These are phyloP conservation scores for Penicillium lagena DNA, from an alignment of 495 filamentous ascomycete species.

Conservation along the genomic window DNA sequence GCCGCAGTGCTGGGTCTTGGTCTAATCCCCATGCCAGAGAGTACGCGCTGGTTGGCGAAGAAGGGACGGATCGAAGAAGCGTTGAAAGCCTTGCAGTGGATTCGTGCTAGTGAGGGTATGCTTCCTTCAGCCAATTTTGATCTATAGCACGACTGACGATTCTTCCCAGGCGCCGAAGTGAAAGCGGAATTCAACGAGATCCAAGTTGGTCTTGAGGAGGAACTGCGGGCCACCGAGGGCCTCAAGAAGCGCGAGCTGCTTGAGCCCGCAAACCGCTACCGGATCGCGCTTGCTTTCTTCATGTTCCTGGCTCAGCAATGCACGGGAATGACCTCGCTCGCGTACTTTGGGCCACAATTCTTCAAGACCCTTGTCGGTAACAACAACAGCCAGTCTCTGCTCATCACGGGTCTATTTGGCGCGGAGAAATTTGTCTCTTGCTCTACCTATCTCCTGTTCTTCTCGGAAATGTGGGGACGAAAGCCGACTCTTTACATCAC, in stretches of 20 bases:
- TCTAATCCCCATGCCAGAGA: slow-evolving; percentile 40
- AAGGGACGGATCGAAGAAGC: slow-evolving; percentile 45
- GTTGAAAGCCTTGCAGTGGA: slow-evolving; percentile 38
- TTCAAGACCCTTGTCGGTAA: slow-evolving; percentile 40
- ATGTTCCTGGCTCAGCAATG: slow-evolving; percentile 34
- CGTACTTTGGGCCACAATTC: slow-evolving; percentile 43
- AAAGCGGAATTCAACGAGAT: slow-evolving; percentile 42
- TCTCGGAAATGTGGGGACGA: slow-evolving; percentile 51
- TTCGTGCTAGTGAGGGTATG: slow-evolving; percentile 36
- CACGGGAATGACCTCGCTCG: slow-evolving; percentile 37
- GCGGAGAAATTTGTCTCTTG: slow-evolving; percentile 42
- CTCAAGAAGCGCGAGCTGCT: slow-evolving; percentile 37
- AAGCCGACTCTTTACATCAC: slow-evolving; percentile 45
- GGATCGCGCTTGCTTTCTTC: slow-evolving; percentile 30
- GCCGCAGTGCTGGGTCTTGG: slow-evolving; percentile 38
- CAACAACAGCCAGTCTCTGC: slow-evolving; percentile 27
- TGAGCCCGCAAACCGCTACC: slow-evolving; percentile 37
- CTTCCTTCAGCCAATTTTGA: background rate
- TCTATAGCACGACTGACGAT: background rate
- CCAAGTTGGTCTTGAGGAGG: slow-evolving; percentile 32
- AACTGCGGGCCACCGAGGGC: slow-evolving; percentile 36
- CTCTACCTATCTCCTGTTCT: slow-evolving; percentile 40
- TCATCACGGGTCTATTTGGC: slow-evolving; percentile 46
- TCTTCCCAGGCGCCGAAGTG: slow-evolving; percentile 15
- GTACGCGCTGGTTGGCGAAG: slow-evolving; percentile 45